phyloP scores from a whole-genome alignment of 179 eudicot species.

The Silene coronaria region DNA sequence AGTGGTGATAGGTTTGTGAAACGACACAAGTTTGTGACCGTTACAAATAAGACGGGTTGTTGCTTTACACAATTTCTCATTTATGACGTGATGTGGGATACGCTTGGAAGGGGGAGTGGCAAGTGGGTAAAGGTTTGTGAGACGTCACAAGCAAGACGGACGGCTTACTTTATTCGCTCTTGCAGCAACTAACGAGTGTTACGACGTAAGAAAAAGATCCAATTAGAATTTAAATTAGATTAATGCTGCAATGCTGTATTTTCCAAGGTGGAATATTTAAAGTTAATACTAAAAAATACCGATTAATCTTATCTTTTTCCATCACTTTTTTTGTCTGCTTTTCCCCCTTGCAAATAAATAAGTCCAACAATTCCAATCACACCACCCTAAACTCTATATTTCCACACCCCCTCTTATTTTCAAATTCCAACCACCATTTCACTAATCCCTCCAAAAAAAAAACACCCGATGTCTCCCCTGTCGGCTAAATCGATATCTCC shows the following conservation, averaged over 20 bases:
- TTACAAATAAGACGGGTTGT: too few species aligned
- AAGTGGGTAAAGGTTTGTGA: too few species aligned
- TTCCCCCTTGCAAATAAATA: neutral
- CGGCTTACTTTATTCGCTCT: neutral
- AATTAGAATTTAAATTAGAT: neutral
- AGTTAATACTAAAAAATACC: neutral
- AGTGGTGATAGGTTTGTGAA: too few species aligned
- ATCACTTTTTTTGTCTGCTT: neutral
- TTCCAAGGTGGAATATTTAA: neutral
- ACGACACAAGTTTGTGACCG: too few species aligned
- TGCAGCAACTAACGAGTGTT: neutral
- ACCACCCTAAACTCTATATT: neutral
- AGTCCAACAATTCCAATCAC: neutral
- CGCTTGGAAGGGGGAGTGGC: too few species aligned
- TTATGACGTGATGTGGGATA: too few species aligned
- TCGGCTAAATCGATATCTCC: neutral
- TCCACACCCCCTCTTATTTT: neutral
- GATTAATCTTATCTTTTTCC: constrained; percentile 1
- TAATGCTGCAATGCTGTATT: constrained; percentile 9
- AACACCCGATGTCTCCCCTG: neutral
- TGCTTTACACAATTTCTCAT: too few species aligned
- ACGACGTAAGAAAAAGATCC: neutral
- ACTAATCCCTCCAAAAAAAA: neutral
- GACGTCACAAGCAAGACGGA: too few species aligned
- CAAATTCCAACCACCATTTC: neutral